A percentile compares a stretch with the other conserved stretches of the same genome.
phyloP scores from a whole-genome alignment of 176 grass and related monocot genomes.

The Themeda triandra region DNA sequence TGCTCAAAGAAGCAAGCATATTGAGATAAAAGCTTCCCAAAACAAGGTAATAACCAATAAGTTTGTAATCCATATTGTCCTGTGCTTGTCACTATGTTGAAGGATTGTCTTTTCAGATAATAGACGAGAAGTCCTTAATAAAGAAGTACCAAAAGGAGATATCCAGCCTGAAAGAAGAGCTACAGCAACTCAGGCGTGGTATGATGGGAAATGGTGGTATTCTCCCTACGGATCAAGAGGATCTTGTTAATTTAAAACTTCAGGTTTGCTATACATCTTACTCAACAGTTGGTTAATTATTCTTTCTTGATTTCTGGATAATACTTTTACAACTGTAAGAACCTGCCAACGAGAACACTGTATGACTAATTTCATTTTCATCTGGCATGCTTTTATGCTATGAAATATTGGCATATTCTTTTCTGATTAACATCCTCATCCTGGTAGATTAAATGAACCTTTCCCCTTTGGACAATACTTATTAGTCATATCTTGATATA shows the following conservation, averaged over 20 bases:
- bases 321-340: background rate
- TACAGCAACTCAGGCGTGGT: slow-evolving; percentile 84
- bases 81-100: background rate
- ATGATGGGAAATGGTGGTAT: slow-evolving; percentile 73
- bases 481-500: background rate
- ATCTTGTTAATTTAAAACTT: slow-evolving; percentile 97
- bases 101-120: slow-evolving; percentile 65
- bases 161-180: slow-evolving; percentile 88
- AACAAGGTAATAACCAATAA: slow-evolving; percentile 66
- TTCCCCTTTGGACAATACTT: background rate
- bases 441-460: background rate
- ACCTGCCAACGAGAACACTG: background rate
- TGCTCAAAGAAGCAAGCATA: slow-evolving; percentile 90
- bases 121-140: slow-evolving; percentile 99
- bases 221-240: slow-evolving; percentile 66
- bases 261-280: slow-evolving; percentile 63
- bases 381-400: background rate
- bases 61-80: background rate
- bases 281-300: slow-evolving; percentile 20
- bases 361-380: background rate
- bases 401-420: background rate
- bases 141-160: slow-evolving; percentile 99
- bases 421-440: slow-evolving; percentile 17
- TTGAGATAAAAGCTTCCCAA: slow-evolving; percentile 98
- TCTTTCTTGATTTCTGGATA: slow-evolving; percentile 21